phyloP scores from a whole-genome alignment of 306 rosid species.

The Glycine latifolia region DNA sequence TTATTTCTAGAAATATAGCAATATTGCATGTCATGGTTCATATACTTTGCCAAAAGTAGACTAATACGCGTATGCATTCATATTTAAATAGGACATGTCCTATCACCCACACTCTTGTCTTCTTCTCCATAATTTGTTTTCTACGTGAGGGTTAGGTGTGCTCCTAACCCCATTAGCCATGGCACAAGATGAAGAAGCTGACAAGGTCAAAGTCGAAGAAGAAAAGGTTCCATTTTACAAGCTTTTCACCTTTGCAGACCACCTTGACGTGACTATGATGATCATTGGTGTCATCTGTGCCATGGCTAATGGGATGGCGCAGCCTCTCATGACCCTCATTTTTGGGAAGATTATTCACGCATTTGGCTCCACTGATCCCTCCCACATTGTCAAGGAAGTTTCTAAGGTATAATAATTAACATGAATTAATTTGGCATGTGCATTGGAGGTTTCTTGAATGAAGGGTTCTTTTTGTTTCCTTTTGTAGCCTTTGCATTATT shows the following conservation, averaged over 20 bases:
- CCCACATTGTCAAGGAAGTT: constrained; percentile 45
- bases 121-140: background rate
- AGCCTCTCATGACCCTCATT: constrained; percentile 74
- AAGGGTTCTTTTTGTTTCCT: background rate
- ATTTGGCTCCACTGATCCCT: constrained; percentile 56
- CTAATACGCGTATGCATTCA: background rate
- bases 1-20: background rate
- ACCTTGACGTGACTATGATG: constrained; percentile 58
- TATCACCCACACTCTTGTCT: background rate
- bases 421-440: background rate
- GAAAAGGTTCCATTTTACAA: constrained; percentile 59
- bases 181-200: background rate
- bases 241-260: constrained; percentile 76
- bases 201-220: background rate
- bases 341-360: constrained; percentile 66
- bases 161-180: background rate
- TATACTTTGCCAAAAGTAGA: background rate
- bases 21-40: background rate
- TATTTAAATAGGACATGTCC: background rate
- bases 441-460: background rate
- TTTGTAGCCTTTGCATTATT: background rate
- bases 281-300: constrained; percentile 58
- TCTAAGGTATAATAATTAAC: constrained; percentile 53
- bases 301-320: constrained; percentile 59
- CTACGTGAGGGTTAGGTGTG: background rate